A percentile compares a stretch with the other conserved stretches of the same genome.
These are phyloP conservation scores for Hansenula sp. DNA, from an alignment of 1,139 yeast species.

Conservation along the genomic window DNA sequence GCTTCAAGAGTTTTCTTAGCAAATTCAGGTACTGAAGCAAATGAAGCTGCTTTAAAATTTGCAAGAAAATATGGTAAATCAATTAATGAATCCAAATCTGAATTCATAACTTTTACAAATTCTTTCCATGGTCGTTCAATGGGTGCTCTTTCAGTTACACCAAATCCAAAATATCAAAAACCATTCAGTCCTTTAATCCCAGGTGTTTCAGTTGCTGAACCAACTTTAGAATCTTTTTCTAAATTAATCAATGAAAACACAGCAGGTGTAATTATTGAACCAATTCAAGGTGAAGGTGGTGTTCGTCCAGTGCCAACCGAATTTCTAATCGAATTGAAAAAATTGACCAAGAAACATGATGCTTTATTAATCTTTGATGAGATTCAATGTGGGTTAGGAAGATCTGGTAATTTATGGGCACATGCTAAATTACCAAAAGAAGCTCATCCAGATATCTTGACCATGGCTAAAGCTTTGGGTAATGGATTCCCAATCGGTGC, in stretches of 20 bases:
- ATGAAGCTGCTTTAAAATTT: conserved; percentile 95
- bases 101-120: conserved; percentile 78
- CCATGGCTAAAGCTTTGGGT: conserved; percentile 94
- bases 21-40: conserved; percentile 96
- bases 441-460: conserved; percentile 91
- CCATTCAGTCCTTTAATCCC: conserved; percentile 91
- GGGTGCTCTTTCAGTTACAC: conserved; percentile 91
- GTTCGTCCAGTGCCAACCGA: conserved; percentile 62
- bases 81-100: conserved; percentile 53
- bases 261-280: conserved; percentile 93
- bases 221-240: conserved; percentile 56
- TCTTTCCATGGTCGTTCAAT: conserved; percentile 94
- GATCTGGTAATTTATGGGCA: conserved; percentile 94
- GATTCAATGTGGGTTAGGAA: conserved; percentile 94
- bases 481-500: conserved; percentile 99
- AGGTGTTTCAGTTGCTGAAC: conserved; percentile 64
- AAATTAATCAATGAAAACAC: conserved; percentile 63
- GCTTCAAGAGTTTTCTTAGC: conserved; percentile 85
- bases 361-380: conserved; percentile 88
- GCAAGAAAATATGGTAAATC: conserved; percentile 81
- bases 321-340: conserved; percentile 62
- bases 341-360: conserved; percentile 65
- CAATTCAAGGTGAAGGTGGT: conserved; percentile 98
- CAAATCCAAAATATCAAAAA: conserved; percentile 85
- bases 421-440: conserved; percentile 68